phyloP scores from a whole-genome alignment of 1,139 yeast genomes.

The Lodderomyces jiufengensis region DNA sequence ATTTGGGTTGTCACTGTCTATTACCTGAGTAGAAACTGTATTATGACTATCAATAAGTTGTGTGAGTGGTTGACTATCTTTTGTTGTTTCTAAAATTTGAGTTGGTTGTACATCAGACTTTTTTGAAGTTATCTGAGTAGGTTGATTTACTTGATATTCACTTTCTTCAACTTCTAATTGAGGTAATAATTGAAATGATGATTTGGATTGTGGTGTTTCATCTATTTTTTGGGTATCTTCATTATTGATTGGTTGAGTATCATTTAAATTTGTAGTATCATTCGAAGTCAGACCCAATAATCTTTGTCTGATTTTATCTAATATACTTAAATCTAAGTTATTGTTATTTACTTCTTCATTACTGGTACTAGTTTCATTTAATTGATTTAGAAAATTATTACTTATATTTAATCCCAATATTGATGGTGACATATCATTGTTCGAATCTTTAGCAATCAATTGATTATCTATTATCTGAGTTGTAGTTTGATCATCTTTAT shows the following conservation, averaged over 20 bases:
- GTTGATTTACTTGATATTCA: slow-evolving; percentile 15
- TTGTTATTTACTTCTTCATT: no score
- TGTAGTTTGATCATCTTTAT: no score
- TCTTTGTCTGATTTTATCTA: slow-evolving; percentile 19
- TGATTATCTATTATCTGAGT: slow-evolving; percentile 5
- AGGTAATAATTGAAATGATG: slow-evolving; percentile 20
- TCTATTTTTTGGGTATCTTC: slow-evolving; percentile 4
- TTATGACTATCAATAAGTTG: no score
- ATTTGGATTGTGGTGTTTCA: slow-evolving; percentile 2
- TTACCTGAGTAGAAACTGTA: no score
- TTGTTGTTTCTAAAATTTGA: no score
- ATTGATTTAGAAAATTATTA: neutral
- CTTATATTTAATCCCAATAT: slow-evolving; percentile 1
- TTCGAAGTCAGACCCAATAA: no score
- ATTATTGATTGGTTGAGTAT: slow-evolving; percentile 4
- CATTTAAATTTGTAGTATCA: no score
- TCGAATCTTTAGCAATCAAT: neutral
- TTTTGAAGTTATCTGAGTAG: neutral
- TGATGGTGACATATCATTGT: neutral
- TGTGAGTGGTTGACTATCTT: neutral
- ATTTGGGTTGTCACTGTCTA: no score
- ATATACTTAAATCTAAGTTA: slow-evolving; percentile 13
- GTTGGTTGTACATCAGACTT: no score
- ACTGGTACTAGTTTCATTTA: neutral
- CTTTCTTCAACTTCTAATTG: slow-evolving; percentile 28